Base-by-base conservation (phyloP, 805 yeast species). In the Saccharomycopsis sp. region DNA sequence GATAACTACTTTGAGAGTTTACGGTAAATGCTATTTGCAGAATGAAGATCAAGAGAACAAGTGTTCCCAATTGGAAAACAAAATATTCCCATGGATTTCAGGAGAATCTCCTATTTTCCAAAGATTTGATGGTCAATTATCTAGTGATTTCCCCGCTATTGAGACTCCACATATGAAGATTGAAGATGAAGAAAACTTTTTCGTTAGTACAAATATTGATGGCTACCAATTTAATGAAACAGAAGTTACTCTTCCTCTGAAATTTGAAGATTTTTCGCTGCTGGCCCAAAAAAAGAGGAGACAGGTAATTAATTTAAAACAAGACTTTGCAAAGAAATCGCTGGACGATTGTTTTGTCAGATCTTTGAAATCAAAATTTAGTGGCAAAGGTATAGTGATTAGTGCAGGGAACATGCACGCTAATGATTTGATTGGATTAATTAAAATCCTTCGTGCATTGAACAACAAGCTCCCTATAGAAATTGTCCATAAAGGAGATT, bases 21-120 rank as follows among this genome's bases (percentile, higher is more conserved):
- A 66, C 54, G 68, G 71, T 39, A 64, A 68, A 36, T 74, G 80
- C 49, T 74, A 58, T 51, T 51, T 72, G 36, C 57, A 60, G n/a
- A 33, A 9, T 11, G 28, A 41, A 4, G 13, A 8, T 2, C 13
- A 17, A 11, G n/a, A n/a, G 17, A 16, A 26, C 7, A 22, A 11
- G 19, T 41, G 23, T 20, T 11, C 9, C 6, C 29, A 31, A 11
- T 8, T 44, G n/a, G 47, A 46, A 27, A 9, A 14, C 9, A 46
- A 41, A 44, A 49, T 66, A 13, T 67, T 65, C 51, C 66, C 67
- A 14, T 69, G 72, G 72, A 46, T 66, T 38, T 55, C 68, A 2
- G 59, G 57, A 40, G 54, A 59, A 20, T 56, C 52, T 33, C 74
- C 74, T 1, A 52, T 59, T 13, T 68, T 59, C 54, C 64, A 63